Percentiles rank a stretch among this genome's conserved stretches.
These are phyloP conservation scores for Urostyla sp. DNA, from an alignment of 73 alveolate species.

Conservation along the genomic window DNA sequence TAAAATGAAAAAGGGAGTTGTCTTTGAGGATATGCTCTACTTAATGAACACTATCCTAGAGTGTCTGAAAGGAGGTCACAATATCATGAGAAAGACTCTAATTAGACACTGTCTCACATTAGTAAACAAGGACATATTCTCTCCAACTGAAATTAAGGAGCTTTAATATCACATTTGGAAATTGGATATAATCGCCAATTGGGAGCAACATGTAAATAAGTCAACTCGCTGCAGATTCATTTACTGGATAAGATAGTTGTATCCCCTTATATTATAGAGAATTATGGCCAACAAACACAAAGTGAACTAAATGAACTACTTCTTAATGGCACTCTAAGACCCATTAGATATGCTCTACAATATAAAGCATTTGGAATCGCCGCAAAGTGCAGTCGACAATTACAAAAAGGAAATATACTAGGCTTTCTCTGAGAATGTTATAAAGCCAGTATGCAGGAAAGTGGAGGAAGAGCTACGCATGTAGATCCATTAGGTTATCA, in stretches of 20 bases:
- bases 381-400: constrained; percentile 81
- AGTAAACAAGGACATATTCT: constrained; percentile 36
- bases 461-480: constrained; percentile 96
- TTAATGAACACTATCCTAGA: constrained; percentile 54
- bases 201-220: constrained; percentile 68
- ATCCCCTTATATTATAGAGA: constrained; percentile 72
- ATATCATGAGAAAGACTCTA: constrained; percentile 52
- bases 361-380: constrained; percentile 80
- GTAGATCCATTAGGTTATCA: constrained; percentile 92
- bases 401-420: constrained; percentile 87
- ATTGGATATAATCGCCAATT: constrained; percentile 44
- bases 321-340: constrained; percentile 84
- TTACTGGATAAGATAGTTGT: constrained; percentile 86
- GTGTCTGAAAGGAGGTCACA: constrained; percentile 53
- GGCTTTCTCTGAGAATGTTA: constrained; percentile 74
- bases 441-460: constrained; percentile 85
- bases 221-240: constrained; percentile 84
- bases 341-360: constrained; percentile 72
- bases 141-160: constrained; percentile 32
- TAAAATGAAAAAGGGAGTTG: constrained; percentile 7
- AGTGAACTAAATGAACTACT: constrained; percentile 73
- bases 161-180: constrained; percentile 2
- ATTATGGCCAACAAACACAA: constrained; percentile 66
- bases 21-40: constrained; percentile 40
- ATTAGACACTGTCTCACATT: constrained; percentile 27